Percentiles rank a stretch among this genome's conserved stretches.
These are phyloP conservation scores for Viola odorata DNA, from an alignment of 345 rosid species.

Conservation along the genomic window DNA sequence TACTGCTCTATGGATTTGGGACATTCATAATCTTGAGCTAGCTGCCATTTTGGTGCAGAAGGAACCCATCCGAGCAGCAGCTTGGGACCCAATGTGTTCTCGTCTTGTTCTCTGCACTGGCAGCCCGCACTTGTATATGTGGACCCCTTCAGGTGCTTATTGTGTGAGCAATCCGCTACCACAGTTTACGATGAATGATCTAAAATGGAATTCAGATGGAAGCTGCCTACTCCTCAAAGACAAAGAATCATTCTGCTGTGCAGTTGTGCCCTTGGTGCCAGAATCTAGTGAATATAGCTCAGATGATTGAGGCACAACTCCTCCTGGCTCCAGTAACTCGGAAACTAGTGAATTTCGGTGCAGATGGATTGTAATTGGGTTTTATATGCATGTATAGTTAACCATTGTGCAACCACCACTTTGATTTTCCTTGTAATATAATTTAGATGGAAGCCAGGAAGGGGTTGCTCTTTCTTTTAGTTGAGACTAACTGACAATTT, in stretches of 20 bases:
- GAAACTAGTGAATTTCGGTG: too few relatives aligned
- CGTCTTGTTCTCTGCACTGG: slow-evolving; percentile 85
- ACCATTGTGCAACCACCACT: too few relatives aligned
- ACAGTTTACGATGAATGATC: slow-evolving; percentile 59
- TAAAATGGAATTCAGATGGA: slow-evolving; percentile 89
- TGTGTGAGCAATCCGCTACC: slow-evolving; percentile 74
- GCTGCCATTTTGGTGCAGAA: slow-evolving; percentile 89
- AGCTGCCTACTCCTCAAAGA: slow-evolving; percentile 91
- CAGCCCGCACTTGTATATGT: slow-evolving; percentile 86
- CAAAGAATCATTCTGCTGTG: slow-evolving; percentile 83
- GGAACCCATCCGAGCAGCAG: slow-evolving; percentile 81
- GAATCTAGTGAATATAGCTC: slow-evolving; percentile 92
- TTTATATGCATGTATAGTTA: too few relatives aligned
- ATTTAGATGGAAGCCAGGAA: too few relatives aligned
- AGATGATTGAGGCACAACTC: slow-evolving; percentile 44
- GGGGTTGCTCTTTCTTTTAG: too few relatives aligned
- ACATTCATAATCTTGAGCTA: slow-evolving; percentile 67
- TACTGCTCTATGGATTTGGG: slow-evolving; percentile 91
- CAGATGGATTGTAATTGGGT: too few relatives aligned
- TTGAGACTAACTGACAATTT: too few relatives aligned
- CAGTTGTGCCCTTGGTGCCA: slow-evolving; percentile 58
- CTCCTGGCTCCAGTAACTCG: neutral
- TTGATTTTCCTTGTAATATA: too few relatives aligned
- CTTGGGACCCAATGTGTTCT: slow-evolving; percentile 82
- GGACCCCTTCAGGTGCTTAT: slow-evolving; percentile 93